A percentile compares a stretch with the other conserved stretches of the same genome.
These are phyloP conservation scores for Bolboschoenus planiculmis DNA, from an alignment of 176 grass and related monocot species.

Conservation along the genomic window DNA sequence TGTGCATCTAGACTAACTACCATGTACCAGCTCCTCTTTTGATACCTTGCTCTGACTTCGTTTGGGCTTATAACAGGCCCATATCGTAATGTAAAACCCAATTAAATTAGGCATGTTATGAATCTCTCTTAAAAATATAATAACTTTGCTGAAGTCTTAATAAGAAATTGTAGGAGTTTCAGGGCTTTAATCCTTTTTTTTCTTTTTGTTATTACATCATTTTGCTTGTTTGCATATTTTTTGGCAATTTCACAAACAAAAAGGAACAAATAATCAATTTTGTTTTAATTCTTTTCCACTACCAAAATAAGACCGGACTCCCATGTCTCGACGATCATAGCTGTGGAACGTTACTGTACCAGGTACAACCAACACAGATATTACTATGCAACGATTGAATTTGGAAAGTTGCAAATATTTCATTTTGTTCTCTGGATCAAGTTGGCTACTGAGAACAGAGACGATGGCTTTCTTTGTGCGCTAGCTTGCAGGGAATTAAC, in stretches of 20 bases:
- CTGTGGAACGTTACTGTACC: background rate
- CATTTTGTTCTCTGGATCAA: too few species aligned
- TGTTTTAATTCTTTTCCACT: background rate
- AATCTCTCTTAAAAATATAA: background rate
- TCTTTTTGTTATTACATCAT: background rate
- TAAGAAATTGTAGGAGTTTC: background rate
- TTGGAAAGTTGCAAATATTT: background rate
- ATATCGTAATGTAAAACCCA: background rate
- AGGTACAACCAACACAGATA: background rate
- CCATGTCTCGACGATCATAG: background rate
- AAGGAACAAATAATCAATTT: background rate
- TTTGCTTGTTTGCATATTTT: background rate
- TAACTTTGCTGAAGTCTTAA: background rate
- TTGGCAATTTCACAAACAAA: background rate
- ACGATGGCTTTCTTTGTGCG: too few species aligned
- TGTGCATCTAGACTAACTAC: background rate
- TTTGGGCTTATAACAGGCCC: background rate
- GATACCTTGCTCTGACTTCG: background rate
- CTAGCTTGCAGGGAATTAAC: too few species aligned
- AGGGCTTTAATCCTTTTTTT: background rate
- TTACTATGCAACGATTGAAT: background rate
- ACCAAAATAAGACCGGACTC: background rate
- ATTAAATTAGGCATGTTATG: background rate
- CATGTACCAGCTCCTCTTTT: background rate
- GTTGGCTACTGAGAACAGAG: too few species aligned